A percentile compares a stretch with the other conserved stretches of the same genome.
phyloP scores from a whole-genome alignment of 352 stramenopile species.

The Phytophthora pseudosyringae region DNA sequence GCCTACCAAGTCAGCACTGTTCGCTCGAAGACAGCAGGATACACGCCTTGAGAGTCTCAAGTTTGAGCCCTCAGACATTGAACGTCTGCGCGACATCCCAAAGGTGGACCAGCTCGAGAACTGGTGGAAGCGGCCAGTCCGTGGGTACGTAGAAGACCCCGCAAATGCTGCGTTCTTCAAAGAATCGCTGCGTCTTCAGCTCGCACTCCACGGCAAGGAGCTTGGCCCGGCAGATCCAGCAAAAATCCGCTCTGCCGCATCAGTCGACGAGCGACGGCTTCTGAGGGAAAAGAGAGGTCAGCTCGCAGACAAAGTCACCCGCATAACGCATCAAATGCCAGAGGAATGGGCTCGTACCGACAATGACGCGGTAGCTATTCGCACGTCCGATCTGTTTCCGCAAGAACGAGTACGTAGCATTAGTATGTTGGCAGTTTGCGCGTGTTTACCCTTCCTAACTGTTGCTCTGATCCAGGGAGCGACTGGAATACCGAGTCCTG shows the following conservation, averaged over 20 bases:
- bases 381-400: slow-evolving; percentile 44
- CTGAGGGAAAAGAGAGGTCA: slow-evolving; percentile 41
- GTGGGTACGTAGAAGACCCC: slow-evolving; percentile 69
- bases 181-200: slow-evolving; percentile 57
- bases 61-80: slow-evolving; percentile 64
- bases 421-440: background rate
- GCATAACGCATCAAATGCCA: slow-evolving; percentile 40
- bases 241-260: slow-evolving; percentile 46
- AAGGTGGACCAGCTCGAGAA: slow-evolving; percentile 44
- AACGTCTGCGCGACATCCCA: slow-evolving; percentile 57
- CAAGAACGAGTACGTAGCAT: slow-evolving; percentile 45
- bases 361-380: slow-evolving; percentile 26
- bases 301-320: slow-evolving; percentile 56
- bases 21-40: slow-evolving; percentile 40
- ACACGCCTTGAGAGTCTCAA: slow-evolving; percentile 48
- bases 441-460: background rate
- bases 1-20: slow-evolving; percentile 44
- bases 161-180: slow-evolving; percentile 32
- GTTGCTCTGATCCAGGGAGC: slow-evolving; percentile 10
- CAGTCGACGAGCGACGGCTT: slow-evolving; percentile 43
- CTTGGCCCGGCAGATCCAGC: slow-evolving; percentile 54
- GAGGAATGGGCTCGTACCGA: slow-evolving; percentile 40
- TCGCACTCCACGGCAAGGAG: slow-evolving; percentile 34
- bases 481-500: slow-evolving; percentile 10
- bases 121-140: slow-evolving; percentile 63